A percentile compares a stretch with the other conserved stretches of the same genome.
Evolutionary conservation across 73 alveolate genomes (phyloP).

Genomic region (Tetrahymena malaccensis): DNA sequence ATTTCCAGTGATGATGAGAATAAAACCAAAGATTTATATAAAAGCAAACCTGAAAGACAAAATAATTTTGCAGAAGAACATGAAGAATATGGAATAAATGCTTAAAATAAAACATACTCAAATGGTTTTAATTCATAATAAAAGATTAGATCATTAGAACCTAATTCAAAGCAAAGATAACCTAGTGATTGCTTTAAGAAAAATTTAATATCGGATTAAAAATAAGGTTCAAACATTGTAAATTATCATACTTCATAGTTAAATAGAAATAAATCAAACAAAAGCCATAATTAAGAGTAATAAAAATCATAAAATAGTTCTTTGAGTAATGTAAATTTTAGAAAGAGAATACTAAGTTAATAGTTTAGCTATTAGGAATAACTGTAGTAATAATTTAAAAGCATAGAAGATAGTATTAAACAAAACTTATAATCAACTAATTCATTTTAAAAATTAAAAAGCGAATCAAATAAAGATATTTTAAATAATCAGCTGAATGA

Average conservation of each 20-base stretch:
- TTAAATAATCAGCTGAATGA: too few relatives aligned
- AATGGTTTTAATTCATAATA: too few relatives aligned
- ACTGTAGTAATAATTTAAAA: background rate
- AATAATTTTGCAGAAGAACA: too few relatives aligned
- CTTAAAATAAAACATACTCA: background rate
- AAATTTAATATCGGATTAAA: background rate
- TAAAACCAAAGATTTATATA: background rate
- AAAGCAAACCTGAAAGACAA: background rate
- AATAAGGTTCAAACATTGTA: background rate
- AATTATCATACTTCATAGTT: background rate
- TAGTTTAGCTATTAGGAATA: background rate
- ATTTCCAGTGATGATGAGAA: background rate
- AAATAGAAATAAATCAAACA: background rate
- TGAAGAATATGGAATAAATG: background rate
- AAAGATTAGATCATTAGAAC: background rate
- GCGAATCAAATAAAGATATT: background rate
- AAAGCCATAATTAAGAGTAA: background rate
- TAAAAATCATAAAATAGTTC: background rate
- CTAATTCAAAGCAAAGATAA: background rate
- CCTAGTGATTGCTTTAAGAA: background rate
- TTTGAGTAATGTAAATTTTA: background rate
- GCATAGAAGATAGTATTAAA: background rate
- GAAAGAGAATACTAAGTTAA: background rate
- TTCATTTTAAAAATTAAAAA: background rate
- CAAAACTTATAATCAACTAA: background rate